A percentile compares a stretch with the other conserved stretches of the same genome.
These are phyloP conservation scores for Candida cerambycidarum DNA, from an alignment of 805 yeast genomes.

Conservation along the genomic window DNA sequence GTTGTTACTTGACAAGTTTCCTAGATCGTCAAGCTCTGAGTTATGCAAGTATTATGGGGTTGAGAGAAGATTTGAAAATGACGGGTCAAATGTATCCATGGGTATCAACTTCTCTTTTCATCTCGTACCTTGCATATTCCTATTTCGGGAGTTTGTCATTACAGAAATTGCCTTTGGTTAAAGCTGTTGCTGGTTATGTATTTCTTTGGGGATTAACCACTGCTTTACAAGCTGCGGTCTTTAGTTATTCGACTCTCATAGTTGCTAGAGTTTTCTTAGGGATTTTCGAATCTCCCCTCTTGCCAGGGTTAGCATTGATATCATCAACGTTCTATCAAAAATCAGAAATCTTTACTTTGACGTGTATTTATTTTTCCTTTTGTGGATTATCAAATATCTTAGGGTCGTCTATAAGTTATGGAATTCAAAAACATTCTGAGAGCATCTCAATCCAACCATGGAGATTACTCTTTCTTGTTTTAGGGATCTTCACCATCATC, in stretches of 20 bases:
- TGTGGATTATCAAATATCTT: slow-evolving; percentile 31
- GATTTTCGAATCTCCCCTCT: slow-evolving; percentile 37
- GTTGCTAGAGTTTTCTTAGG: slow-evolving; percentile 38
- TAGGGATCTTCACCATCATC: slow-evolving; percentile 56
- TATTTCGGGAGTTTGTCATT: slow-evolving; percentile 45
- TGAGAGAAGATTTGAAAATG: slow-evolving; percentile 36
- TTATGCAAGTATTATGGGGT: slow-evolving; percentile 38
- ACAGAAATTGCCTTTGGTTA: slow-evolving; percentile 59
- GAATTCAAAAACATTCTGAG: slow-evolving; percentile 39
- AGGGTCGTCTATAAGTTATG: slow-evolving; percentile 54
- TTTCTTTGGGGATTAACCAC: slow-evolving; percentile 64
- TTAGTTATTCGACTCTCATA: slow-evolving; percentile 32
- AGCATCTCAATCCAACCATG: slow-evolving; percentile 49
- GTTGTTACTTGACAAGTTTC: slow-evolving; percentile 26
- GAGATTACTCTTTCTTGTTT: slow-evolving; percentile 58
- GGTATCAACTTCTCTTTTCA: slow-evolving; percentile 38
- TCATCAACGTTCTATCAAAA: slow-evolving; percentile 31
- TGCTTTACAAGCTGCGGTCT: slow-evolving; percentile 51
- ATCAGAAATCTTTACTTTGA: slow-evolving; percentile 30
- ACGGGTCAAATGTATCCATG: slow-evolving; percentile 34
- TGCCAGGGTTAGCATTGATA: slow-evolving; percentile 38
- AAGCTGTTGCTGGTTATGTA: slow-evolving; percentile 46
- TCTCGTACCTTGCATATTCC: slow-evolving; percentile 62
- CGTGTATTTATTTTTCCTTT: slow-evolving; percentile 32
- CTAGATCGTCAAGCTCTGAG: slow-evolving; percentile 38